Evolutionary conservation across 805 yeast genomes (phyloP).

Genomic region (Cyberlindnera suaveolens): DNA sequence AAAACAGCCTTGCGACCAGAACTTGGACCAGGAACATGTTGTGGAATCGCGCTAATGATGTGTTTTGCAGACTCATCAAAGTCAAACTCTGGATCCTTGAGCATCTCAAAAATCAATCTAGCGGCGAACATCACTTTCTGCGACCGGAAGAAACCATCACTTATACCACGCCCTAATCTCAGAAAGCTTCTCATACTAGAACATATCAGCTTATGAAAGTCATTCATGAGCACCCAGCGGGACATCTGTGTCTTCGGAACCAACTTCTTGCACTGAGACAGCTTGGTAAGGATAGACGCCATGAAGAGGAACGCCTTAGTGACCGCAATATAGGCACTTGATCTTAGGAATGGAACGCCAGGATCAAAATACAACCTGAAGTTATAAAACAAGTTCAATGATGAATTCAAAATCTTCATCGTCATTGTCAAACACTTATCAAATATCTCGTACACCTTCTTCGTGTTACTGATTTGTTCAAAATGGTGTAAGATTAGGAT

Average conservation of each 20-base stretch:
- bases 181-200: conserved; percentile 8
- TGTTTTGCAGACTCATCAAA: conserved; percentile 10
- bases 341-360: conserved; percentile 38
- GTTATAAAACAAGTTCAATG: conserved; percentile 27
- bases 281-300: conserved; percentile 6
- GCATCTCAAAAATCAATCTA: conserved; percentile 9
- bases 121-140: conserved; percentile 13
- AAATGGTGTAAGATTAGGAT: conserved; percentile 35
- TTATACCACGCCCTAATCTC: conserved; percentile 13
- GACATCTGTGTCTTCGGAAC: conserved; percentile 2
- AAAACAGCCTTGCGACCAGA: not conserved
- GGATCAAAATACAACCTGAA: conserved; percentile 28
- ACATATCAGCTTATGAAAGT: conserved; percentile 4
- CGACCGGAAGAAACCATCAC: conserved; percentile 13
- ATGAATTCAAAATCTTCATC: conserved; percentile 29
- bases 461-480: conserved; percentile 25
- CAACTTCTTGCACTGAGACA: conserved; percentile 15
- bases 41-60: not conserved
- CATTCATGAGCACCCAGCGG: conserved; percentile 9
- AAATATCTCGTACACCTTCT: conserved; percentile 30
- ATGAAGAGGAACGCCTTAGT: conserved; percentile 11
- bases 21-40: too few species aligned
- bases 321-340: conserved; percentile 20
- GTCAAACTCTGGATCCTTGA: conserved; percentile 16
- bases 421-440: conserved; percentile 25